Evolutionary conservation across 805 yeast species (phyloP), one percentile per base, ranked within the genome.

Genomic region (Candida chilensis): DNA sequence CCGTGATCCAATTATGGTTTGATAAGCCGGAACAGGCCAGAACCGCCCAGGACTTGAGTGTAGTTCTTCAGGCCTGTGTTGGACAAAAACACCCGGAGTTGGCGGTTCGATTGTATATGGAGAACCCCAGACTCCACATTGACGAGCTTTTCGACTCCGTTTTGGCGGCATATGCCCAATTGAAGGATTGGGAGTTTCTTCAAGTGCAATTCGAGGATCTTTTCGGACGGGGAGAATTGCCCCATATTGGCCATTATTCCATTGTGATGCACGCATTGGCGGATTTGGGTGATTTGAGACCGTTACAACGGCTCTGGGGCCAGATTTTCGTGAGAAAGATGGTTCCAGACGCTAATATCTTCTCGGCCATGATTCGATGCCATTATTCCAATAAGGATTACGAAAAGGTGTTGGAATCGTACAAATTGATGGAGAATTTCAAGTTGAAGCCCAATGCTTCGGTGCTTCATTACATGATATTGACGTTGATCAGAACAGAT

Each of bases 181-280:
- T 54, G 14, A 52, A 59, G 22, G 63, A 71, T 37, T 80, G 84
- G 83, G 50, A 50, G 14, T 51, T 64, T 5, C 51, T 82, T 34
- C 79, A 74, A 46, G 39, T 50, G 9, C 68, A 69, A 28, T 79
- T 80, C 45, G 78, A 75, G 41, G 62, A 57, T 15, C 57, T 70
- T 47, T 71, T 71, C 41, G 74, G 71, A 2, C 48, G 57, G n/a
- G 76, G 73, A 2, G 56, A 67, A 25, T 49, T 71, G 16, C 82
- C 83, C 1, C 63, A 64, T 28, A 51, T 62, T 18, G 43, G 47
- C 17, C 84, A 80, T 39, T 81, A 80, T 45, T 60, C 69, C 3
- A 65, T 74, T 12, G 74, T 78, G 9, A 75, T 82, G 69, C 52
- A 59, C 31, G 74, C 81, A 0, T 52, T 82, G 36, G 76, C 83